Base-by-base conservation (phyloP, 1,284 basidiomycete species). In the Boletus sp. region DNA sequence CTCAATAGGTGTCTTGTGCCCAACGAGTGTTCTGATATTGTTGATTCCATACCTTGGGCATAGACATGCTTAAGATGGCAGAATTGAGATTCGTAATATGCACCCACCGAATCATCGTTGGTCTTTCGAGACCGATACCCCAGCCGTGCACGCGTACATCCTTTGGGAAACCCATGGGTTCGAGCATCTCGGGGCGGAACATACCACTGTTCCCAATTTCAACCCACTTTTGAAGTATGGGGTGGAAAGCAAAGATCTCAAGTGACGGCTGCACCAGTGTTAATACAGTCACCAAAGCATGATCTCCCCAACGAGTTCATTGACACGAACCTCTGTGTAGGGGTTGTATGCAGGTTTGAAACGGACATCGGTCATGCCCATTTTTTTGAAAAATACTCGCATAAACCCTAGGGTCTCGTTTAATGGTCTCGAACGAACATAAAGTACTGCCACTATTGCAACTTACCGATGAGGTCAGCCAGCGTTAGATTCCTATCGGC, bases 151-250 rank as follows among this genome's bases (percentile, higher is more conserved):
- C 95, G 44, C 94, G 87, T 9, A 99, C 94, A 59, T 94, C 94
- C 57, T 94, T 91, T 3, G 96, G 96, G 64, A 99, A 85, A 35
- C 96, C 96, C 94, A 99, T 99, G 8, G 96, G 94, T 65, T 94
- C 92, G 40, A 99, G 77, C 95, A 99, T 99, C 68, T 99, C 96
- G 3, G 96, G 96, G 32, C 96, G 82, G 86, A 99, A 99, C 89
- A 99, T 96, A 38, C 96, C 96, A 60, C 91, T 95, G 73, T 95
- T 91, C 19, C 88, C 88, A 17, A 91, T 84, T 64, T 99, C 95
- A 40, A 99, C 95, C 94, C 96, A 99, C 66, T 93, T 92, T 64
- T 88, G 78, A 37, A 99, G 78, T 60, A 88, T 84, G 40, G 94
- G 91, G 66, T 99, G 96, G 81, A 94, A 99, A 27, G 94, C 94